These are phyloP conservation scores for Aspergillus nidulans DNA, from an alignment of 495 filamentous ascomycete genomes.

Conservation along the genomic window DNA sequence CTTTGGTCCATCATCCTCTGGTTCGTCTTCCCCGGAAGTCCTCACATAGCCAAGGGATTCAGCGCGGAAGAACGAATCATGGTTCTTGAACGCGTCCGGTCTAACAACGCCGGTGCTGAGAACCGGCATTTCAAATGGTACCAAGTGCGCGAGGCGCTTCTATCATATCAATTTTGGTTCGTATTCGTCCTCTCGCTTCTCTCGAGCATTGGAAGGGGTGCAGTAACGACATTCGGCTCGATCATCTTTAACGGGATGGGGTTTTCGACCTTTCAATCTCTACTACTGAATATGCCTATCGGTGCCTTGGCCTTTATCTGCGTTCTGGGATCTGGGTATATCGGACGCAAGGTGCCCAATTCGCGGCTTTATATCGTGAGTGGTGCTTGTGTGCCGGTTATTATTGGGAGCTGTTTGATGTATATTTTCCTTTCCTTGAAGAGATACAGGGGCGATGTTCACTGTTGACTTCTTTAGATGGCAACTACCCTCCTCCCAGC, in stretches of 20 bases:
- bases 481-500: constrained; percentile 2
- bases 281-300: constrained; percentile 10
- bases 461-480: constrained; percentile 6
- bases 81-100: background rate
- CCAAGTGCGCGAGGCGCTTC: constrained; percentile 5
- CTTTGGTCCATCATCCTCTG: background rate
- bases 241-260: constrained; percentile 12
- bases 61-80: background rate
- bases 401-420: constrained; percentile 8
- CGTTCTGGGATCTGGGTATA: constrained; percentile 8
- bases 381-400: constrained; percentile 8
- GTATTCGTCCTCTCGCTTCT: constrained; percentile 6
- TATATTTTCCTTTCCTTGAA: background rate
- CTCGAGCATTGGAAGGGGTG: constrained; percentile 1
- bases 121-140: constrained; percentile 7
- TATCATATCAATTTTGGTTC: constrained; percentile 8
- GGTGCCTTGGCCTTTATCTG: constrained; percentile 6
- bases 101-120: constrained; percentile 8
- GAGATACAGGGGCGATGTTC: background rate
- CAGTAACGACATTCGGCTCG: constrained; percentile 5
- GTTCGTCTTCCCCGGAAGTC: constrained; percentile 8
- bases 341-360: constrained; percentile 7
- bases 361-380: constrained; percentile 3
- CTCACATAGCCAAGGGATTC: constrained; percentile 1
- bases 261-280: constrained; percentile 5